Evolutionary conservation across 768 basidiomycete genomes (phyloP).

Genomic region (Hygrocybe punicea): DNA sequence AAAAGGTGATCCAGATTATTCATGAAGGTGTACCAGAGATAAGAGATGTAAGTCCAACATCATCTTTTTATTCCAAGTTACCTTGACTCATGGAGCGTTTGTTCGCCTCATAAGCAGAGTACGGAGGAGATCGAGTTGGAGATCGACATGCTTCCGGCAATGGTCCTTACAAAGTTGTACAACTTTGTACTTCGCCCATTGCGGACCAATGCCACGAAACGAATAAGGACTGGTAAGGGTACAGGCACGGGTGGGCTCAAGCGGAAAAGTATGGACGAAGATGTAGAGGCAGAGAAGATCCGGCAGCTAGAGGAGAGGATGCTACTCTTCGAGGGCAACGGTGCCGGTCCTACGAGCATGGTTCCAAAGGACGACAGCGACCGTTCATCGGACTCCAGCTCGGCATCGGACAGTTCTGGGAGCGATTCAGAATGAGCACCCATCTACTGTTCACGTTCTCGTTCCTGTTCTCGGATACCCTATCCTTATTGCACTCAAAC

Average conservation of each 20-base stretch:
- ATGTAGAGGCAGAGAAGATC: slow-evolving; percentile 94
- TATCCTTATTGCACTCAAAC: slow-evolving; percentile 8
- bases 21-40: slow-evolving; percentile 92
- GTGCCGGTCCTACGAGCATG: slow-evolving; percentile 30
- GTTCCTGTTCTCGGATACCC: neutral
- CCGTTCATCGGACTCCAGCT: slow-evolving; percentile 76
- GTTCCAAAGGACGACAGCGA: slow-evolving; percentile 56
- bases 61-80: slow-evolving; percentile 10
- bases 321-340: slow-evolving; percentile 70
- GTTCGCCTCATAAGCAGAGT: slow-evolving; percentile 49
- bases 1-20: slow-evolving; percentile 92
- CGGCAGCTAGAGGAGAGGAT: slow-evolving; percentile 85
- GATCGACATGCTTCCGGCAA: slow-evolving; percentile 84
- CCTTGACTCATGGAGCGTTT: slow-evolving; percentile 11
- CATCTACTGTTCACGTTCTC: too few relatives aligned
- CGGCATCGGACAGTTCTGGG: slow-evolving; percentile 73
- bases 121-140: slow-evolving; percentile 98
- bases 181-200: slow-evolving; percentile 87
- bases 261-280: slow-evolving; percentile 96
- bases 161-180: slow-evolving; percentile 89
- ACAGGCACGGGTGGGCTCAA: slow-evolving; percentile 87
- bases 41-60: slow-evolving; percentile 65
- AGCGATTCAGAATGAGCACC: slow-evolving; percentile 74
- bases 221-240: slow-evolving; percentile 67
- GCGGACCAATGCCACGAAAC: slow-evolving; percentile 62